Base-by-base conservation (phyloP, 176 grass and related monocot genomes). In the Carex kokanica region DNA sequence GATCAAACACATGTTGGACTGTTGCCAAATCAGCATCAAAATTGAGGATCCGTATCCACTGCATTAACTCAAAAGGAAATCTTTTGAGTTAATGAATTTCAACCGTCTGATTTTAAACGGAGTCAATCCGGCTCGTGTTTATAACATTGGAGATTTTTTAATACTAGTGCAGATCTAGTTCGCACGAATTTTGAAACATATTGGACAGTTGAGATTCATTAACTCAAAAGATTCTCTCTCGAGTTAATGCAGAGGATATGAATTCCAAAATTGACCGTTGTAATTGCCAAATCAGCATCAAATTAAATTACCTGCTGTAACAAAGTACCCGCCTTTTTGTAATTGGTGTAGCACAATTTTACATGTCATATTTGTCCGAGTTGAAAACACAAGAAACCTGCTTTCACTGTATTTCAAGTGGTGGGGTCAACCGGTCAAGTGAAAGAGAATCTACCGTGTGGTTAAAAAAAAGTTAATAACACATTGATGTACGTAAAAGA, bases 401-500 rank as follows among this genome's bases (percentile, higher is more conserved):
- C 27, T 74, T 53, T 74, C 71, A 74, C 70, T 74, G 70, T 29
- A 52, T 47, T 73, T 24, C 3, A 49, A 73, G n/a, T 75, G 20
- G 31, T 61, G 68, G 12, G 34, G n/a, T n/a, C n/a, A n/a, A n/a
- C n/a, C n/a, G 54, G n/a, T 16, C 13, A 47, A 0, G 20, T 38
- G 36, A 32, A 78, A 78, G 36, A 61, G 70, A 85, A 63, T 84
- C 82, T 71, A 56, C 73, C 51, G 49, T 32, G 25, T 78, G 49
- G 36, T 62, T 32, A 59, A 12, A 66, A 54, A 66, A 53, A 6
- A 43, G n/a, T n/a, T 8, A 43, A 43, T 8, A 31, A 85, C 40
- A 62, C 58, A 77, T 60, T 40, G 45, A 60, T 85, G 70, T 78
- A 85, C 20, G 72, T 78, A 78, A 78, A 85, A 85, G 83, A 63